phyloP scores from a whole-genome alignment of 306 rosid species.

The Purshia tridentata region DNA sequence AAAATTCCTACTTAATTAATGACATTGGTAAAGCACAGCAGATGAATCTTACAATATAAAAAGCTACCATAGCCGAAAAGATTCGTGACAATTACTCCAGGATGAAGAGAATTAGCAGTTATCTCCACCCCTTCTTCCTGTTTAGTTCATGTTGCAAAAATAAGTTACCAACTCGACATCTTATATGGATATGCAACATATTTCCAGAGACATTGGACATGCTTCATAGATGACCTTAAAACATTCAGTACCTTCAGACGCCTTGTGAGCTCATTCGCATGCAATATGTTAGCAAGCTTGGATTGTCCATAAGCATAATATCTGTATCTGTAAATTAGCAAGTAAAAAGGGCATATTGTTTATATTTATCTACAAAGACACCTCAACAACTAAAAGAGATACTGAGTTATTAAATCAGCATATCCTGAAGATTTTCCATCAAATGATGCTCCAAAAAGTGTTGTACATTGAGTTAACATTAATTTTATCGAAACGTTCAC shows the following conservation, averaged over 20 bases:
- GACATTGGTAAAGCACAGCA: neutral
- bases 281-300: slow-evolving; percentile 77
- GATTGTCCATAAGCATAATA: slow-evolving; percentile 71
- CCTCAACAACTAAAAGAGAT: neutral
- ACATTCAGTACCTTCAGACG: slow-evolving; percentile 61
- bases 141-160: neutral
- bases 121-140: slow-evolving; percentile 32
- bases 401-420: neutral
- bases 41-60: slow-evolving; percentile 8
- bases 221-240: slow-evolving; percentile 8
- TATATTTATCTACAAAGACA: slow-evolving; percentile 4
- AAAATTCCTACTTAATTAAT: neutral
- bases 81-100: slow-evolving; percentile 20
- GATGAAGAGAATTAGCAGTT: slow-evolving; percentile 32
- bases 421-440: neutral
- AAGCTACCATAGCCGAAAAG: neutral
- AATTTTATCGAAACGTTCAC: slow-evolving; percentile 63
- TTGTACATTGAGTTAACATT: slow-evolving; percentile 65
- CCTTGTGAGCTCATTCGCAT: slow-evolving; percentile 76
- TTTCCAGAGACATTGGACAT: no score
- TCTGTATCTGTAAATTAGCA: slow-evolving; percentile 46
- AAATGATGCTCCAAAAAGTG: slow-evolving; percentile 22
- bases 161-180: neutral
- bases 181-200: neutral
- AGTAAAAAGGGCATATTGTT: neutral